Base-by-base conservation (phyloP, 441 rosid species). In the Daphne laureola region DNA sequence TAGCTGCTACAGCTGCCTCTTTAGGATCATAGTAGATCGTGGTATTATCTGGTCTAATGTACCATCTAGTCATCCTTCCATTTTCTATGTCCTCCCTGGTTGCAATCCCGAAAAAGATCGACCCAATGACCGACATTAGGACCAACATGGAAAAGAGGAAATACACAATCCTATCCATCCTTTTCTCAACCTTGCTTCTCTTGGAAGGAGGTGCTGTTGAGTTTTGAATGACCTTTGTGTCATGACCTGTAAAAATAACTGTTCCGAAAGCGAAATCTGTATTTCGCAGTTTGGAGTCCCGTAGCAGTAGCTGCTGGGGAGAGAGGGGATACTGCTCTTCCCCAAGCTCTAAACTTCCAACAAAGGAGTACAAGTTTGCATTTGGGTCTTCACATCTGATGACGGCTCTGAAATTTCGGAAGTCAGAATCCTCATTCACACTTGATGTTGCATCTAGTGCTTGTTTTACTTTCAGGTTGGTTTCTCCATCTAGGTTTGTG, bases 351-450 rank as follows among this genome's bases (percentile, higher is more conserved):
- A 94, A 60, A 63, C 73, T 85, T 16, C 99, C 99, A 4, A 90
- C 55, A 64, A 90, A 94, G 9, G 98, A 73, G 70, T 94, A 94
- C 58, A 93, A 63, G 62, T 82, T 93, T 5, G 95, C 87, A 62
- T 93, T 93, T 1, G 97, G 99, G 67, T 93, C 99, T 78, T 93
- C 99, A 35, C 97, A 93, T 62, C 76, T 78, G 47, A 90, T 67
- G n/a, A 78, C 27, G 60, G 87, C 90, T 55, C 77, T 82, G 66
- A 90, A 90, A 42, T 82, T 67, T 40, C 40, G 55, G 61, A 85
- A 87, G 67, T 63, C 59, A 1, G 75, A 64, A 15, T 90, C 96
- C 35, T 82, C 91, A 0, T 72, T 73, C 59, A 85, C 26, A n/a
- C 66, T 72, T 26, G 77, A 72, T 40, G 97, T 90, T 9, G 64